Conservation (phyloP, 257 asterid species). For the Scutellaria baicalensis region DNA sequence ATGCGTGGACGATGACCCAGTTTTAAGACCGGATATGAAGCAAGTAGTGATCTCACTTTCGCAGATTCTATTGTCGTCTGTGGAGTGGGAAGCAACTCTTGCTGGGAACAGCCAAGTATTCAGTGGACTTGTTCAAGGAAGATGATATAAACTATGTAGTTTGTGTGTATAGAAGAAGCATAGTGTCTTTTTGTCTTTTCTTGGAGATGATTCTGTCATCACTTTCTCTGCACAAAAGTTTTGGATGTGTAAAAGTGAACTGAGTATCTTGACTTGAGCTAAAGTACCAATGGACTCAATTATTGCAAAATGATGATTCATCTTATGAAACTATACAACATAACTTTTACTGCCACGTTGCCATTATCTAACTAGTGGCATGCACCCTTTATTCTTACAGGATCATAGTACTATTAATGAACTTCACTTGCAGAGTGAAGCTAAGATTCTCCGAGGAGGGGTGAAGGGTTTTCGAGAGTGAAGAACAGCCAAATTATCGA, state of each 20-base stretch:
- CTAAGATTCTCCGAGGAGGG: slow-evolving; percentile 78
- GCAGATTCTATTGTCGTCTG: slow-evolving; percentile 76
- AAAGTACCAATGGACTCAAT: not conserved
- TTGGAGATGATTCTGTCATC: slow-evolving; percentile 9
- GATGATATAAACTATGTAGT: slow-evolving; percentile 30
- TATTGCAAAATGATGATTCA: not conserved
- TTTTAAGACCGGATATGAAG: slow-evolving; percentile 93
- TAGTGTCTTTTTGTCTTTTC: not conserved
- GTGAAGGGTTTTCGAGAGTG: slow-evolving; percentile 65
- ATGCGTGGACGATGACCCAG: slow-evolving; percentile 89
- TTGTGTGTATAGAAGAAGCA: slow-evolving; percentile 19
- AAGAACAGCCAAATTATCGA: slow-evolving; percentile 82
- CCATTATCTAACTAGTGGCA: too few relatives aligned
- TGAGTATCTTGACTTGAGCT: not conserved
- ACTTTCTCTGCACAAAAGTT: slow-evolving; percentile 3
- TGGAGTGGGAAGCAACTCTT: slow-evolving; percentile 99
- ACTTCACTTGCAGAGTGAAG: slow-evolving; percentile 71
- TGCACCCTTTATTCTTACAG: not conserved
- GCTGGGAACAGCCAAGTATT: slow-evolving; percentile 97
- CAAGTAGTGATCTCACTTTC: slow-evolving; percentile 87
- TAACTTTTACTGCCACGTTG: not conserved
- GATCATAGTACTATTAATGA: not conserved
- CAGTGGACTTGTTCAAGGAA: slow-evolving; percentile 95
- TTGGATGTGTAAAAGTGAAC: not conserved
- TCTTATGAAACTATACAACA: too few relatives aligned